Conservation (phyloP, 768 basidiomycete species). For the Rickenella mellea region DNA sequence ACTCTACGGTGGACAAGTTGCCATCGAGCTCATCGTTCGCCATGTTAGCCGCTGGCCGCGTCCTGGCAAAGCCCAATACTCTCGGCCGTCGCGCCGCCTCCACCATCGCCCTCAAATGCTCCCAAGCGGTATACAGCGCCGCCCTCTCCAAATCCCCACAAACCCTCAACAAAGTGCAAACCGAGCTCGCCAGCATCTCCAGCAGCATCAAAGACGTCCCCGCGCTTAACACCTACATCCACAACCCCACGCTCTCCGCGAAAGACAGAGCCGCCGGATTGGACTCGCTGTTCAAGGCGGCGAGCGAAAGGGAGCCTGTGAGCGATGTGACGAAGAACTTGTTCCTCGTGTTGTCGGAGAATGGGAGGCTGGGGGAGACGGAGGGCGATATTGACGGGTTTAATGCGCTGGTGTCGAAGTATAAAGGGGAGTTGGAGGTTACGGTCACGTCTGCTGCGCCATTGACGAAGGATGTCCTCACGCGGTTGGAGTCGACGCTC, state of each 20-base stretch:
- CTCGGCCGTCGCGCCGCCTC: constrained; percentile 63
- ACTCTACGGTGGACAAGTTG: too few relatives aligned
- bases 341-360: constrained; percentile 82
- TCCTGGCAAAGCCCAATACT: too few relatives aligned
- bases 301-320: constrained; percentile 65
- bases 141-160: constrained; percentile 77
- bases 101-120: constrained; percentile 74
- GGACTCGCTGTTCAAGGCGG: constrained; percentile 51
- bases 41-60: too few relatives aligned
- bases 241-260: constrained; percentile 85
- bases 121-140: constrained; percentile 72
- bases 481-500: constrained; percentile 73
- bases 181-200: constrained; percentile 68
- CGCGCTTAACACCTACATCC: constrained; percentile 62
- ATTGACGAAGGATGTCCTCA: constrained; percentile 65
- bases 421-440: constrained; percentile 91
- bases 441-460: constrained; percentile 83
- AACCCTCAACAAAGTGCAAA: constrained; percentile 75
- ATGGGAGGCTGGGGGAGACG: constrained; percentile 82
- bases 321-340: constrained; percentile 90
- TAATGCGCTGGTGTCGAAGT: constrained; percentile 76
- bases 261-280: constrained; percentile 69
- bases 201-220: constrained; percentile 57
- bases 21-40: too few relatives aligned
- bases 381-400: constrained; percentile 85